phyloP scores from a whole-genome alignment of 139 green algal species.

The Zygnema circumcarinatum region DNA sequence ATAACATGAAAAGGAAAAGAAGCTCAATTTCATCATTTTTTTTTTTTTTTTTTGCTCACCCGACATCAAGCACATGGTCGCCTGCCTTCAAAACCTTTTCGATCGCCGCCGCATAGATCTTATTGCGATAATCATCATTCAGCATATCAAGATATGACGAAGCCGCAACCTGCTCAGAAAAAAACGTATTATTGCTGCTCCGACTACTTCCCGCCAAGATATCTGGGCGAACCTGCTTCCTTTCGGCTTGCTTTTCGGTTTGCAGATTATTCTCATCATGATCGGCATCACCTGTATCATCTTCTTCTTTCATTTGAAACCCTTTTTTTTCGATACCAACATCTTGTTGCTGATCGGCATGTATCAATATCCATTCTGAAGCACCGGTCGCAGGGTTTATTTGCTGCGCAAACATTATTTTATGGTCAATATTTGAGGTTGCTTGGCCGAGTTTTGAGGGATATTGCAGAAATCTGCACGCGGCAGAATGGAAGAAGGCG shows the following conservation, averaged over 20 bases:
- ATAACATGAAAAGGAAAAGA: too few relatives aligned
- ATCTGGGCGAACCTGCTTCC: not conserved
- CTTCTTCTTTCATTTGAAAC: not conserved
- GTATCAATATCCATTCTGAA: slow-evolving; percentile 29
- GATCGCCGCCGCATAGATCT: slow-evolving; percentile 36
- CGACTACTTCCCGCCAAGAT: not conserved
- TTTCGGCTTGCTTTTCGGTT: not conserved
- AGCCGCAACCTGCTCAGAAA: not conserved
- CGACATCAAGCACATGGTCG: slow-evolving; percentile 51
- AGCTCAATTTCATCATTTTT: too few relatives aligned
- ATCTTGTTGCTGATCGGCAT: too few relatives aligned
- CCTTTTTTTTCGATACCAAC: not conserved
- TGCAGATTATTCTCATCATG: not conserved
- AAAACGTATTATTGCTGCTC: too few relatives aligned
- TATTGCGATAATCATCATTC: slow-evolving; percentile 35
- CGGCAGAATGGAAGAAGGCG: too few relatives aligned
- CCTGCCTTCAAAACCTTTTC: slow-evolving; percentile 30
- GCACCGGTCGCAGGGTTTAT: slow-evolving; percentile 32
- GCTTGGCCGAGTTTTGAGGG: too few relatives aligned
- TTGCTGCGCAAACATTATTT: slow-evolving; percentile 47
- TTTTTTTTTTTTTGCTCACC: slow-evolving; percentile 27
- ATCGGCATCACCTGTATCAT: not conserved
- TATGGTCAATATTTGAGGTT: too few relatives aligned
- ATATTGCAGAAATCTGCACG: too few relatives aligned
- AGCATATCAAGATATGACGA: slow-evolving; percentile 54